Percentiles rank a stretch among this genome's conserved stretches.
Conservation (phyloP, 306 rosid genomes). For the Canavalia gladiata region DNA sequence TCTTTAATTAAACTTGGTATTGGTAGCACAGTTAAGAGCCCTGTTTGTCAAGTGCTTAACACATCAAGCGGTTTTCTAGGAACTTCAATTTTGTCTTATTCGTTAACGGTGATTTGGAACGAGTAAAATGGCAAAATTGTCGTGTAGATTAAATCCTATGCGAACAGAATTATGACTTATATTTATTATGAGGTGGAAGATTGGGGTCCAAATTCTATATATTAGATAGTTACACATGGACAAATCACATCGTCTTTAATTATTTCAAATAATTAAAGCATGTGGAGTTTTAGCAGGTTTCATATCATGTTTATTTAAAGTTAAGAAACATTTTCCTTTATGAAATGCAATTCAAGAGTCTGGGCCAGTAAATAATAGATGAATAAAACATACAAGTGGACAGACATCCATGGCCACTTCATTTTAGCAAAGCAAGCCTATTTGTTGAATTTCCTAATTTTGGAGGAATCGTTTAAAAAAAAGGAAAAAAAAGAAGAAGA, state of each 20-base stretch:
- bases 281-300: conserved; percentile 13
- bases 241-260: conserved; percentile 6
- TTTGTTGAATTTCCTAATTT: conserved; percentile 1
- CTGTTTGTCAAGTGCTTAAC: too few species aligned
- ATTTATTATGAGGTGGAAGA: background rate
- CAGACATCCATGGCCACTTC: background rate
- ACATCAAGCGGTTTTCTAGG: too few species aligned
- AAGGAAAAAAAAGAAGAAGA: too few species aligned
- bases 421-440: background rate
- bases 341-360: background rate
- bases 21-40: too few species aligned
- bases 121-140: too few species aligned
- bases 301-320: conserved; percentile 30
- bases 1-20: too few species aligned
- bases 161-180: background rate
- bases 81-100: too few species aligned
- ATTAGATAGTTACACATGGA: background rate
- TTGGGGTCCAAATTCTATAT: background rate
- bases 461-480: background rate
- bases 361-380: background rate
- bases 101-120: too few species aligned
- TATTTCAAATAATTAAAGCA: conserved; percentile 34
- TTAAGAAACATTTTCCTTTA: background rate
- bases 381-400: conserved; percentile 9
- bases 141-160: too few species aligned